phyloP scores from a whole-genome alignment of 164 flowering plant genomes.

The Chloranthus sessilifolius region DNA sequence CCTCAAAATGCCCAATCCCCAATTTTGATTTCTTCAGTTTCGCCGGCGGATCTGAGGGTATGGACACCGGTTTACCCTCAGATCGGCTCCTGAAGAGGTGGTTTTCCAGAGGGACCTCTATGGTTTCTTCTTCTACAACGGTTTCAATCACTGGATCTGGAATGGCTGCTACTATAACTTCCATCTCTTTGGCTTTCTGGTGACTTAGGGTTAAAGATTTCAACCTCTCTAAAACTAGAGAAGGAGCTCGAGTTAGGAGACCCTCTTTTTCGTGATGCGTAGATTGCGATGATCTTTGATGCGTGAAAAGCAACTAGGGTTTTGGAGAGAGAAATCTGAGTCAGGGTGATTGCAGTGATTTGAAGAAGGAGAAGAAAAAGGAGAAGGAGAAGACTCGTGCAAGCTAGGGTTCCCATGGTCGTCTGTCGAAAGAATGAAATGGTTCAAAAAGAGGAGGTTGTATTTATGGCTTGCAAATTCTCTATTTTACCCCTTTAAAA shows the following conservation, averaged over 20 bases:
- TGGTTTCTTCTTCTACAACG: background rate
- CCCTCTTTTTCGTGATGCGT: background rate
- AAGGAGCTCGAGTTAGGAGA: constrained; percentile 11
- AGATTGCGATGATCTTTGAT: too few relatives aligned
- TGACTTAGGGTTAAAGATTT: constrained; percentile 32
- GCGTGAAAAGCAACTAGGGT: too few relatives aligned
- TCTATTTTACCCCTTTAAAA: too few relatives aligned
- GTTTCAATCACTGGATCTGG: background rate
- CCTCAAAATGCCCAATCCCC: constrained; percentile 6
- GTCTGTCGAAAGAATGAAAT: too few relatives aligned
- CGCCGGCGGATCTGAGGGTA: constrained; percentile 5
- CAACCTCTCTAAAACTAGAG: constrained; percentile 39
- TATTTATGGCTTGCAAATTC: too few relatives aligned
- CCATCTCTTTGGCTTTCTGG: constrained; percentile 14
- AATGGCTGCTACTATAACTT: background rate
- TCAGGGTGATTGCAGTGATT: too few relatives aligned
- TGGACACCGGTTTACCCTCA: constrained; percentile 9
- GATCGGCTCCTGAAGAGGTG: constrained; percentile 13
- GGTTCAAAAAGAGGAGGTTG: too few relatives aligned
- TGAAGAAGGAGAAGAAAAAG: too few relatives aligned
- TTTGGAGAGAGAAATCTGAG: too few relatives aligned
- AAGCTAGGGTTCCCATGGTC: too few relatives aligned
- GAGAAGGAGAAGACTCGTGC: too few relatives aligned
- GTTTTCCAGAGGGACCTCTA: background rate
- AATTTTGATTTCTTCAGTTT: constrained; percentile 28